Conservation (phyloP, 768 basidiomycete species). For the Cystobasidium ongulense region DNA sequence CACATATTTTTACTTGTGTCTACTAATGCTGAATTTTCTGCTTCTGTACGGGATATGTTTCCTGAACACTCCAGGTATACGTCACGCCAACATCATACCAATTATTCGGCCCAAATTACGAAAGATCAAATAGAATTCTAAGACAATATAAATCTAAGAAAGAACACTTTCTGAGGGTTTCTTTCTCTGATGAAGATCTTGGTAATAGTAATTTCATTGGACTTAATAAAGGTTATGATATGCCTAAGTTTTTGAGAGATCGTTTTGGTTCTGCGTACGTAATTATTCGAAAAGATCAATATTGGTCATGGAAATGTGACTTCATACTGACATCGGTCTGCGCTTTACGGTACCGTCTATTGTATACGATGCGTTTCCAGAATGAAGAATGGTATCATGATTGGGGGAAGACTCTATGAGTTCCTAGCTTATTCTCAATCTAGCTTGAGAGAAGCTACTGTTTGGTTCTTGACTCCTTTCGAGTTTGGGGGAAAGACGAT, state of each 20-base stretch:
- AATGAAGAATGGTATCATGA: background rate
- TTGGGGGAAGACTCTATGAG: background rate
- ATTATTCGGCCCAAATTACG: background rate
- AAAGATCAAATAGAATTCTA: background rate
- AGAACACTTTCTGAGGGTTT: background rate
- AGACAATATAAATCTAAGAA: background rate
- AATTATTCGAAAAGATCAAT: too few species aligned
- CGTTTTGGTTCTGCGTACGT: background rate
- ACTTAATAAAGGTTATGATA: background rate
- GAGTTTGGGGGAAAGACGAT: background rate
- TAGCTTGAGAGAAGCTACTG: background rate
- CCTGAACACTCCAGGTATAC: background rate
- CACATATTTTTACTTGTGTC: background rate
- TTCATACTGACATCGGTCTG: too few species aligned
- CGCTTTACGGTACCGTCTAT: too few species aligned
- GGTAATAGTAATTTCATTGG: background rate
- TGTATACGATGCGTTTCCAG: background rate
- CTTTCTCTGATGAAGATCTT: background rate
- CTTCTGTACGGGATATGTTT: background rate
- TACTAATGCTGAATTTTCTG: background rate
- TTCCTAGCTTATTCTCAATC: background rate
- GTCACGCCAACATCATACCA: background rate
- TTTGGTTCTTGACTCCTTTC: background rate
- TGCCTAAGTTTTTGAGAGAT: background rate
- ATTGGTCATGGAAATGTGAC: too few species aligned